phyloP scores from a whole-genome alignment of 140 eudicot genomes.

The Anethum foeniculum region DNA sequence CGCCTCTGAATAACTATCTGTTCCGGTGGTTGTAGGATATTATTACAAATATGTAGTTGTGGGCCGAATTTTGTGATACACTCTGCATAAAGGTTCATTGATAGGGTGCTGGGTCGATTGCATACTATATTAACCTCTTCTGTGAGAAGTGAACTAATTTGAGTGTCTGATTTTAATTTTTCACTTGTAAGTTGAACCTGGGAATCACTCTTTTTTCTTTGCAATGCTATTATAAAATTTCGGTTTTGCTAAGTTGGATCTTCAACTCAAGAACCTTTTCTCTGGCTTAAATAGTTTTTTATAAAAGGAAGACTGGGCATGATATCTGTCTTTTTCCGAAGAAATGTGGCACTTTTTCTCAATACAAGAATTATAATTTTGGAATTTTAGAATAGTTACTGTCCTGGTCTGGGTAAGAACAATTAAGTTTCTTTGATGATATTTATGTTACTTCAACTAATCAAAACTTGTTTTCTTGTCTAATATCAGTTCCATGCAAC shows the following conservation, averaged over 20 bases:
- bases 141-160: neutral
- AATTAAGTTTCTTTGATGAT: neutral
- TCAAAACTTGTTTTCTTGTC: neutral
- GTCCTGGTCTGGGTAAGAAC: neutral
- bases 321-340: neutral
- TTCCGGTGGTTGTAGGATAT: neutral
- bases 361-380: neutral
- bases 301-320: neutral
- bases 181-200: neutral
- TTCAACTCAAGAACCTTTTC: neutral
- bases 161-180: neutral
- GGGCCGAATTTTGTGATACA: neutral
- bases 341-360: neutral
- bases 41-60: neutral
- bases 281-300: neutral
- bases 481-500: conserved; percentile 34
- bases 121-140: neutral
- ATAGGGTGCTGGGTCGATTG: neutral
- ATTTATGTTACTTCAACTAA: conserved; percentile 7
- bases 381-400: neutral
- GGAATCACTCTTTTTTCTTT: neutral
- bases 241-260: neutral
- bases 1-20: neutral
- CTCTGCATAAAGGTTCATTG: neutral
- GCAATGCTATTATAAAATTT: neutral